Evolutionary conservation across 2,329 filamentous ascomycete genomes (phyloP), one percentile per base, ranked within the genome.

Genomic region (Cytospora paraplurivora): DNA sequence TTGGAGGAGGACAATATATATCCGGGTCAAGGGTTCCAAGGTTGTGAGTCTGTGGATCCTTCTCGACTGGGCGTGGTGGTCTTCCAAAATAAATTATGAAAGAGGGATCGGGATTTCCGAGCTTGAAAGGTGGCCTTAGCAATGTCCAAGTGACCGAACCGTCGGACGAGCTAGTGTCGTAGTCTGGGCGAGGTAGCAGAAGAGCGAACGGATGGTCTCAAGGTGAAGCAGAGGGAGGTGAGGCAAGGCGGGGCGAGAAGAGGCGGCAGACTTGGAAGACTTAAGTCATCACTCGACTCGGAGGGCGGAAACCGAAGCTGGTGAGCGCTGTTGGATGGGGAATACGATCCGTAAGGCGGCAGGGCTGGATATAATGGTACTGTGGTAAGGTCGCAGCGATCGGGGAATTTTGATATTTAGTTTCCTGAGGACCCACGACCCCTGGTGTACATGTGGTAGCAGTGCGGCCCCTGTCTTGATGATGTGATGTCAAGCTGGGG

Each of bases 251-350:
- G 41, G 56, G 50, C 54, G 58, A 61, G 51, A 51, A 49, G 51
- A 61, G 59, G 59, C 54, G 59, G 44, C 44, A 12, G 59, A 61
- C 59, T 21, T 32, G 5, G 59, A 61, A 34, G 59, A 61, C 59
- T 61, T 61, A 61, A 61, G 59, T 61, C 59, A 55, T 55, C 51
- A 61, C 59, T 47, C 54, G 51, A 61, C 59, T 47, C 54, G 51
- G 51, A 35, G 35, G 59, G 51, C 51, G 38, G 52, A 53, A 51
- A 49, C 59, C 59, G 50, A 44, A 49, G n/a, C 49, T 61, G 53
- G 59, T 37, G 59, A 61, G 59, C 38, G 49, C 51, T 61, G 59
- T 32, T 33, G 51, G 54, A 47, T 47, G 59, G 51, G 51, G 37
- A 61, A 27, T 4, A 27, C 27, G 27, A 27, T 27, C 27, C 37